phyloP scores from a whole-genome alignment of 768 basidiomycete species.

The Hygrocybe punicea region DNA sequence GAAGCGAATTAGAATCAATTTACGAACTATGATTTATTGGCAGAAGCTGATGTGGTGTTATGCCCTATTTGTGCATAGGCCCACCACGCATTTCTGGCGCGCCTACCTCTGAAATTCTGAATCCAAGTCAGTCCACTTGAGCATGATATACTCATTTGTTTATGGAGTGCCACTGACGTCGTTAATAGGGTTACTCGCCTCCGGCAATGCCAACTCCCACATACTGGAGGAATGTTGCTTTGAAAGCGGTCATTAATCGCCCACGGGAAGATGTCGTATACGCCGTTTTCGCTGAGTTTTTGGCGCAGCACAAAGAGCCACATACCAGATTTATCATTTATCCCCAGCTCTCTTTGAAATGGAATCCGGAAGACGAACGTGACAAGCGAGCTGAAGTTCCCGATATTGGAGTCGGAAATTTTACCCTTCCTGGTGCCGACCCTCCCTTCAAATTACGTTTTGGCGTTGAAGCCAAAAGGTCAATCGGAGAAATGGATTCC shows the following conservation, averaged over 20 bases:
- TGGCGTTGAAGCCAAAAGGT: slow-evolving; percentile 9
- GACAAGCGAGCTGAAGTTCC: slow-evolving; percentile 8
- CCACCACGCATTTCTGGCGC: too few species aligned
- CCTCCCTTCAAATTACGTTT: slow-evolving; percentile 7
- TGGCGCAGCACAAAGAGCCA: not conserved
- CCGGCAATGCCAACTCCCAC: not conserved
- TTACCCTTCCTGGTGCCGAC: slow-evolving; percentile 1
- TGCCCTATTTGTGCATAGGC: too few species aligned
- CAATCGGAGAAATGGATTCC: not conserved
- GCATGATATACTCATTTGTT: too few species aligned
- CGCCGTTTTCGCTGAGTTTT: slow-evolving; percentile 8
- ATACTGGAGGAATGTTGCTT: slow-evolving; percentile 4
- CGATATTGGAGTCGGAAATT: slow-evolving; percentile 8
- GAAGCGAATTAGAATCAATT: too few species aligned
- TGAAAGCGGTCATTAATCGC: not conserved
- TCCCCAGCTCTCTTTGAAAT: slow-evolving; percentile 8
- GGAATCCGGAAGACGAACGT: slow-evolving; percentile 2
- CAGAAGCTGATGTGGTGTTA: too few species aligned
- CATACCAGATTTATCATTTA: slow-evolving; percentile 3
- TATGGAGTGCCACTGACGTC: not conserved
- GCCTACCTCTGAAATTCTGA: too few species aligned
- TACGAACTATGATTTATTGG: too few species aligned
- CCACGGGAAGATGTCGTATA: slow-evolving; percentile 6
- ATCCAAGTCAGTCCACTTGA: too few species aligned
- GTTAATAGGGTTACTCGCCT: not conserved